These are phyloP conservation scores for Sporothrix dimorphospora DNA, from an alignment of 2,329 filamentous ascomycete species.

Conservation along the genomic window DNA sequence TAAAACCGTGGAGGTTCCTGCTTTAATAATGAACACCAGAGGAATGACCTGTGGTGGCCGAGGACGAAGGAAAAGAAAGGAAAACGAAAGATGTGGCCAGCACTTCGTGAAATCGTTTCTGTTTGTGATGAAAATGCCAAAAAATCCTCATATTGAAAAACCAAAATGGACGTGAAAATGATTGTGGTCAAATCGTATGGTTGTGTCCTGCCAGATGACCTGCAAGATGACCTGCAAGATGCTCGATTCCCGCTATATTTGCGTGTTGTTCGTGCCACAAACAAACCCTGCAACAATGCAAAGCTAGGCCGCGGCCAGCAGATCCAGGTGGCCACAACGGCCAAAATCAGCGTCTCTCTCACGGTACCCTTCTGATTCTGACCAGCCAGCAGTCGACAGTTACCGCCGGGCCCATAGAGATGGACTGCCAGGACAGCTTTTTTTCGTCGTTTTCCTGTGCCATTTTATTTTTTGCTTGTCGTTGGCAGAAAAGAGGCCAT, in stretches of 20 bases:
- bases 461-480: not conserved
- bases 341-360: not conserved
- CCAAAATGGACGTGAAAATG: not conserved
- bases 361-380: not conserved
- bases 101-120: not conserved
- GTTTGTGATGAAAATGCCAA: too few species aligned
- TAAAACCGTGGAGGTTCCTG: not conserved
- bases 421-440: not conserved
- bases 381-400: not conserved
- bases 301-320: not conserved
- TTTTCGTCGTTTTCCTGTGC: not conserved
- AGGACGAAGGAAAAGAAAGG: not conserved
- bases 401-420: not conserved
- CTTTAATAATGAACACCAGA: not conserved
- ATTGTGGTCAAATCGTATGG: not conserved
- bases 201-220: not conserved
- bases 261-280: not conserved
- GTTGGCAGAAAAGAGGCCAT: not conserved
- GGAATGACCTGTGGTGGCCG: not conserved
- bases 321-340: not conserved
- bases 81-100: not conserved
- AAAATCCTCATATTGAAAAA: not conserved
- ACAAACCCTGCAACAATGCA: not conserved
- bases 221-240: constrained; percentile 20
- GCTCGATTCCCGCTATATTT: not conserved